Percentiles rank a stretch among this genome's conserved stretches.
Evolutionary conservation across 352 stramenopile species (phyloP).

Genomic region (Phytophthora fragariaefolia): DNA sequence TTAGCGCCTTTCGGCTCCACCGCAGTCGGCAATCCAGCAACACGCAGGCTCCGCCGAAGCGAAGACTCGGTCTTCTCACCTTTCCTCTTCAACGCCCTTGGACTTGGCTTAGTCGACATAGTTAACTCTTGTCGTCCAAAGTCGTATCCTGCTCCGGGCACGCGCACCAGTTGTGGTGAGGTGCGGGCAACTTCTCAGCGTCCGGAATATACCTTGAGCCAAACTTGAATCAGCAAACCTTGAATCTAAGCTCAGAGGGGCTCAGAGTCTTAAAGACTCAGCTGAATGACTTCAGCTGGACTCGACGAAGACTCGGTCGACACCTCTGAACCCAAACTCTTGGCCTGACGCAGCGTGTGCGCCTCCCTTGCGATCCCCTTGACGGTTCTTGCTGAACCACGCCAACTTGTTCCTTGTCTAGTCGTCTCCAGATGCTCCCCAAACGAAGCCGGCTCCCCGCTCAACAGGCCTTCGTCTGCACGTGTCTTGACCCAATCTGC

Average conservation of each 20-base stretch:
- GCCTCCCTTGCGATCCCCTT: neutral
- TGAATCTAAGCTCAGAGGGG: neutral
- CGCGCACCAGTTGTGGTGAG: too few relatives aligned
- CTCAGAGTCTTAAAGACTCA: neutral
- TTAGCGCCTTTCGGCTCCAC: neutral
- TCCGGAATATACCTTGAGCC: too few relatives aligned
- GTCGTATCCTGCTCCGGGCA: constrained; percentile 6
- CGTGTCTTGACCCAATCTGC: too few relatives aligned
- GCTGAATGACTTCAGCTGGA: too few relatives aligned
- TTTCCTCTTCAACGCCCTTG: neutral
- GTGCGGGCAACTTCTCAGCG: too few relatives aligned
- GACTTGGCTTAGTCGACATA: neutral
- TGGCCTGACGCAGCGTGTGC: neutral
- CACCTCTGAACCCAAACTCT: neutral
- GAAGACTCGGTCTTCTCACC: neutral
- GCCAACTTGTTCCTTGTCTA: too few relatives aligned
- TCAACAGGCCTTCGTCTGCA: neutral
- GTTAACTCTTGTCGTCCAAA: neutral
- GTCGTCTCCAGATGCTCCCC: neutral
- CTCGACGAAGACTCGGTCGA: too few relatives aligned
- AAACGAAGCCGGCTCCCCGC: neutral
- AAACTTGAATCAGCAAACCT: too few relatives aligned
- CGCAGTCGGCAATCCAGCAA: neutral
- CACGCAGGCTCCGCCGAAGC: constrained; percentile 1
- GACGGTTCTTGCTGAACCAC: neutral